These are phyloP conservation scores for Yamadazyma jaroonii DNA, from an alignment of 1,139 yeast genomes.

Conservation along the genomic window DNA sequence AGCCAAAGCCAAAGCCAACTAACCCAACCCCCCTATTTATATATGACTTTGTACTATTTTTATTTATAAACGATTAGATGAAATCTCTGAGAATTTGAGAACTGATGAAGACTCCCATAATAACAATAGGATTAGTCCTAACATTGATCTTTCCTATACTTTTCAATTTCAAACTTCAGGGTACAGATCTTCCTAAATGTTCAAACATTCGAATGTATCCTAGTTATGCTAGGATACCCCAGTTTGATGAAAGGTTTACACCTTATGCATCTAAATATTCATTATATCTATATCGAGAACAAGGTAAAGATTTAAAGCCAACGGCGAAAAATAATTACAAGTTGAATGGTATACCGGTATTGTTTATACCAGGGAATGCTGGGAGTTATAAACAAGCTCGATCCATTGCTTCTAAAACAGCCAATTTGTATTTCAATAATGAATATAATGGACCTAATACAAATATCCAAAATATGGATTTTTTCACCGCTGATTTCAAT, in stretches of 20 bases:
- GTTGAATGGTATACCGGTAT: conserved; percentile 76
- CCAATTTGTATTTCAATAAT: conserved; percentile 45
- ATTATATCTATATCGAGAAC: conserved; percentile 75
- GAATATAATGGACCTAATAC: conserved; percentile 20
- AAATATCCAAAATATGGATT: conserved; percentile 49
- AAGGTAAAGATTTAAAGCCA: conserved; percentile 63
- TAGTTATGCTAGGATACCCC: conserved; percentile 67
- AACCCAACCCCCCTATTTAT: no score
- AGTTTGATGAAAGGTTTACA: conserved; percentile 71
- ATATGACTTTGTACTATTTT: no score
- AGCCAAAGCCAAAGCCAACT: background rate
- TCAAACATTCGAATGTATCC: conserved; percentile 71
- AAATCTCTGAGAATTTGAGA: background rate
- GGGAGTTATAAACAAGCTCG: conserved; percentile 90
- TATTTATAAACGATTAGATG: background rate
- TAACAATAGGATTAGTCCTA: conserved; percentile 10
- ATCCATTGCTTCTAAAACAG: conserved; percentile 81
- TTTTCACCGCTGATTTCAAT: conserved; percentile 88
- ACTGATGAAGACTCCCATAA: conserved; percentile 1
- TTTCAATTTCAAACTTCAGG: conserved; percentile 20
- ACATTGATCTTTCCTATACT: conserved; percentile 13
- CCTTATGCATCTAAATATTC: conserved; percentile 77
- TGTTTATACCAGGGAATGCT: conserved; percentile 97
- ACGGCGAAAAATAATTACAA: conserved; percentile 31
- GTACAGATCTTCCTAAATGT: conserved; percentile 45